These are phyloP conservation scores for Cephaloascus fragrans DNA, from an alignment of 805 yeast species.

Conservation along the genomic window DNA sequence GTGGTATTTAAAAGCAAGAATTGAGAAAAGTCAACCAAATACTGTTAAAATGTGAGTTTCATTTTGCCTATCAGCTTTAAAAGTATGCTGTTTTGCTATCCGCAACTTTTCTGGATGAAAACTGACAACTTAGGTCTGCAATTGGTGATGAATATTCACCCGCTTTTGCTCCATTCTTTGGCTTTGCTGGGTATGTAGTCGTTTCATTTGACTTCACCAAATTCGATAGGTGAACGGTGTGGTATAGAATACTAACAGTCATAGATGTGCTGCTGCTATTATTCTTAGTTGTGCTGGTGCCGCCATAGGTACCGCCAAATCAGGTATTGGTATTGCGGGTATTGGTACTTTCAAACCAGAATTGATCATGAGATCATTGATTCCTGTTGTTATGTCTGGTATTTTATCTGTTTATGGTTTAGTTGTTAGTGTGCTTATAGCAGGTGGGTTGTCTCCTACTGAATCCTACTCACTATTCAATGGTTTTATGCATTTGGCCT, in stretches of 20 bases:
- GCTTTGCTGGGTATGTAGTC: constrained; percentile 72
- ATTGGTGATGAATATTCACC: constrained; percentile 65
- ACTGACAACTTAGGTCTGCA: constrained; percentile 16
- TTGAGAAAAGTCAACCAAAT: no score
- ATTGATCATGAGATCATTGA: constrained; percentile 86
- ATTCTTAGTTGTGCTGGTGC: constrained; percentile 94
- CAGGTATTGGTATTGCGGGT: constrained; percentile 97
- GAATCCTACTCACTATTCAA: constrained; percentile 78
- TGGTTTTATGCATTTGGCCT: constrained; percentile 97
- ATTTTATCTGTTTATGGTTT: constrained; percentile 93
- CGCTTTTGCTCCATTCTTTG: constrained; percentile 91
- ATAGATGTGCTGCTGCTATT: constrained; percentile 80
- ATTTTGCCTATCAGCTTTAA: no score
- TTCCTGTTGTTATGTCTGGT: constrained; percentile 98
- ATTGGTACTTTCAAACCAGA: constrained; percentile 97
- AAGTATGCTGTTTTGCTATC: no score
- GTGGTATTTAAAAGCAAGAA: no score
- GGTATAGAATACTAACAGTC: no score
- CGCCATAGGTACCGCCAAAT: constrained; percentile 96
- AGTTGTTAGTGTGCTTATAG: constrained; percentile 92
- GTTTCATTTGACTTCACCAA: background rate
- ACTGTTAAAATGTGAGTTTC: no score
- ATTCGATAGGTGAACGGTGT: no score
- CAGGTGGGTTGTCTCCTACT: constrained; percentile 77
- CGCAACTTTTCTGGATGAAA: no score